Conservation (phyloP, 257 asterid species). For the Osmanthus fragrans region DNA sequence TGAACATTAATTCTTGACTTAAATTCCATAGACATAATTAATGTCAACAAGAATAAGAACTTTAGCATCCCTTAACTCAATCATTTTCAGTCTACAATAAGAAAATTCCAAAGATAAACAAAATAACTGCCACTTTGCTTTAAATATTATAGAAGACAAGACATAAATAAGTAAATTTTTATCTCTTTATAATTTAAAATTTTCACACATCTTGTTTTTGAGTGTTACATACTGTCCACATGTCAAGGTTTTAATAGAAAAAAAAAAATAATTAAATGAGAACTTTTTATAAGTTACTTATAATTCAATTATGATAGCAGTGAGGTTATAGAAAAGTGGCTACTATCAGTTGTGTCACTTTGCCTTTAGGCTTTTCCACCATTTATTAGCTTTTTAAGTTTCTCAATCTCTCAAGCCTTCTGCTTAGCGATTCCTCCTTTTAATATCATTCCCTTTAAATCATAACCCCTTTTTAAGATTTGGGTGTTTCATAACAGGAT, state of each 20-base stretch:
- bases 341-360: conserved; percentile 33
- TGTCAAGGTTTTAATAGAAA: not conserved
- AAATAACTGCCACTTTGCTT: not conserved
- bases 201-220: too few species aligned
- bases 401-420: conserved; percentile 13
- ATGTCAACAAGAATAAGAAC: not conserved
- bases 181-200: not conserved
- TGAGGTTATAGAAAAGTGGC: conserved; percentile 41
- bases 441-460: conserved; percentile 30
- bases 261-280: too few species aligned
- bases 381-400: conserved; percentile 30
- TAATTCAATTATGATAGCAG: conserved; percentile 35
- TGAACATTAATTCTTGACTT: not conserved
- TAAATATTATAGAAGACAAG: too few species aligned
- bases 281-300: conserved; percentile 24
- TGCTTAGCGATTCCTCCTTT: conserved; percentile 32
- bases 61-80: not conserved
- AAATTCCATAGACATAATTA: not conserved
- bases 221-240: not conserved
- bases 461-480: conserved; percentile 40
- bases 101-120: not conserved
- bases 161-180: too few species aligned
- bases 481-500: conserved; percentile 68
- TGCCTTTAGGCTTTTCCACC: conserved; percentile 40
- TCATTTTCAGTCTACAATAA: not conserved